Conservation (phyloP, 1,284 basidiomycete genomes). For the Fomitopsis betulina region DNA sequence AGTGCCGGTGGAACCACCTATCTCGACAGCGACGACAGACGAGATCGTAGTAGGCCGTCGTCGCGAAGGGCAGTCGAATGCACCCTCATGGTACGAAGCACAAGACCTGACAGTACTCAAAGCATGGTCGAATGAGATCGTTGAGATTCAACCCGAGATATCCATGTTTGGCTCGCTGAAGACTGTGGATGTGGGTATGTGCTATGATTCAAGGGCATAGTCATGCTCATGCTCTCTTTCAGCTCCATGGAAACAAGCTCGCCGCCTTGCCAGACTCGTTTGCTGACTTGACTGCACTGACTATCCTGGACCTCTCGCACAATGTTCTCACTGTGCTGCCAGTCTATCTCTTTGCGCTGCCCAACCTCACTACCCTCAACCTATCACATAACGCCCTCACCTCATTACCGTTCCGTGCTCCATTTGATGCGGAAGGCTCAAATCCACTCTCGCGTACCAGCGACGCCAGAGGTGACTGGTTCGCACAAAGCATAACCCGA, state of each 20-base stretch:
- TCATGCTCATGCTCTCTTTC: neutral
- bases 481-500: slow-evolving; percentile 54
- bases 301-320: slow-evolving; percentile 63
- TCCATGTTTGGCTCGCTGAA: slow-evolving; percentile 78
- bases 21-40: slow-evolving; percentile 34
- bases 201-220: neutral
- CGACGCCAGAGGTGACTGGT: slow-evolving; percentile 44
- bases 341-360: slow-evolving; percentile 59
- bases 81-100: slow-evolving; percentile 71
- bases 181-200: slow-evolving; percentile 57
- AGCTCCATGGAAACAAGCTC: slow-evolving; percentile 75
- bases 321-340: slow-evolving; percentile 63
- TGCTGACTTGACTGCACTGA: slow-evolving; percentile 59
- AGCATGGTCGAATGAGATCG: slow-evolving; percentile 72
- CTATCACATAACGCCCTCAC: slow-evolving; percentile 65
- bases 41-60: slow-evolving; percentile 9
- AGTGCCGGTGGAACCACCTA: slow-evolving; percentile 55
- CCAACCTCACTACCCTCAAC: slow-evolving; percentile 60
- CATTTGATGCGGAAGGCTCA: slow-evolving; percentile 34
- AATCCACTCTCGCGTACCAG: slow-evolving; percentile 21
- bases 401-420: slow-evolving; percentile 55
- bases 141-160: slow-evolving; percentile 74
- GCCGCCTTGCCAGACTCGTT: slow-evolving; percentile 55
- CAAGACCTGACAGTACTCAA: slow-evolving; percentile 71
- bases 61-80: slow-evolving; percentile 28